Evolutionary conservation across 2,329 filamentous ascomycete species (phyloP), one percentile per base, ranked within the genome.

Genomic region (Botrytis sinoallii): DNA sequence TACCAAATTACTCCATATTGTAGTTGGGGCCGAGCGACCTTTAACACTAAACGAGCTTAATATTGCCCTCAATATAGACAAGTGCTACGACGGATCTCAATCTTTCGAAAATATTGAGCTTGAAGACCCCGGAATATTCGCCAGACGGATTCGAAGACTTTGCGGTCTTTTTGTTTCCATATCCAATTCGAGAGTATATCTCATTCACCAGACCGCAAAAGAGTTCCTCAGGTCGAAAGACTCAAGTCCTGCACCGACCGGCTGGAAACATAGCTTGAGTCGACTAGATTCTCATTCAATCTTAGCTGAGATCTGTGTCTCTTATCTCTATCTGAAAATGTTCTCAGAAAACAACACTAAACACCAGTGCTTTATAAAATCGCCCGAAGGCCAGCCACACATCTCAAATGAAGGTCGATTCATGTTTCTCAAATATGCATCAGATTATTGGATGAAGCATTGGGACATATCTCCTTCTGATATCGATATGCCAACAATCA

Each of bases 161-260:
- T 71, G 68, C 22, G 72, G 68, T 71, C 72, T 74, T 57, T 66
- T 71, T 59, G 46, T 74, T 59, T 57, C 64, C 38, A 38, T 70
- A 4, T 60, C 57, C 8, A 20, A 74, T n/a, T 60, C 70, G 6
- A 65, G 40, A 71, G 40, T 74, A 44, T 74, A 59, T 44, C 68
- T 74, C 20, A 70, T 74, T 60, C 72, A 74, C 35, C 67, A 66
- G 57, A 74, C 67, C 22, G 72, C 59, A 4, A 71, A 60, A 71
- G 72, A 66, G 25, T 74, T 74, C 44, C 72, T 74, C 1, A 29
- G 42, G 6, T 7, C 48, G 40, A 73, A 40, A 4, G 38, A 29
- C 38, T 60, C 57, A 25, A 44, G 14, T 9, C 38, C 1, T n/a
- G 12, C 22, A 42, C 0, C 14, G 29, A 44, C 22, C 29, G 63